phyloP scores from a whole-genome alignment of 352 stramenopile species.

The Phytopythium ostracodes region DNA sequence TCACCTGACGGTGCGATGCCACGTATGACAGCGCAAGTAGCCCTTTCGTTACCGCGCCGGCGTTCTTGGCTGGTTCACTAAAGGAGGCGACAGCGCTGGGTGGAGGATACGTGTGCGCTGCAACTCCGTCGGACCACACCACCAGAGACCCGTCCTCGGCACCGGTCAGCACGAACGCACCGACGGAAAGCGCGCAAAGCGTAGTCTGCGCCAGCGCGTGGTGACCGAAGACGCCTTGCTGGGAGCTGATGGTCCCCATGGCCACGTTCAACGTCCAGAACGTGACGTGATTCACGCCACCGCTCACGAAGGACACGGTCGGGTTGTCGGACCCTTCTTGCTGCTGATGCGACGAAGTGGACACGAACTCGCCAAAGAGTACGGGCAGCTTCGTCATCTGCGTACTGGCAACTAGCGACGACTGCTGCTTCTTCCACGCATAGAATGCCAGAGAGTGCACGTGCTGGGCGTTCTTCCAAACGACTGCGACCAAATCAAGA shows the following conservation, averaged over 20 bases:
- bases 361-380: slow-evolving; percentile 50
- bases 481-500: slow-evolving; percentile 39
- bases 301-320: slow-evolving; percentile 43
- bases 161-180: slow-evolving; percentile 51
- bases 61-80: neutral
- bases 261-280: slow-evolving; percentile 58
- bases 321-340: neutral
- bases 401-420: slow-evolving; percentile 23
- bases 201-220: slow-evolving; percentile 51
- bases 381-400: slow-evolving; percentile 55
- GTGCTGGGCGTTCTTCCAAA: slow-evolving; percentile 47
- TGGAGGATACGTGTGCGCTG: slow-evolving; percentile 31
- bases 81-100: slow-evolving; percentile 1
- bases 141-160: slow-evolving; percentile 43
- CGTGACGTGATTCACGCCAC: slow-evolving; percentile 63
- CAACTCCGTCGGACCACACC: slow-evolving; percentile 52
- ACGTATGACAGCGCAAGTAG: slow-evolving; percentile 39
- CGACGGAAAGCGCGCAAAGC: slow-evolving; percentile 32
- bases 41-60: slow-evolving; percentile 2
- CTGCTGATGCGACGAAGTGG: neutral
- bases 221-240: slow-evolving; percentile 62
- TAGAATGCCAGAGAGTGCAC: slow-evolving; percentile 48
- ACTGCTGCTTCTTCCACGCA: slow-evolving; percentile 29
- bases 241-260: slow-evolving; percentile 39
- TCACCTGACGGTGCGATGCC: slow-evolving; percentile 27